Percentiles rank a stretch among this genome's conserved stretches.
phyloP scores from a whole-genome alignment of 2,329 filamentous ascomycete genomes.

The Didymella pinodella region DNA sequence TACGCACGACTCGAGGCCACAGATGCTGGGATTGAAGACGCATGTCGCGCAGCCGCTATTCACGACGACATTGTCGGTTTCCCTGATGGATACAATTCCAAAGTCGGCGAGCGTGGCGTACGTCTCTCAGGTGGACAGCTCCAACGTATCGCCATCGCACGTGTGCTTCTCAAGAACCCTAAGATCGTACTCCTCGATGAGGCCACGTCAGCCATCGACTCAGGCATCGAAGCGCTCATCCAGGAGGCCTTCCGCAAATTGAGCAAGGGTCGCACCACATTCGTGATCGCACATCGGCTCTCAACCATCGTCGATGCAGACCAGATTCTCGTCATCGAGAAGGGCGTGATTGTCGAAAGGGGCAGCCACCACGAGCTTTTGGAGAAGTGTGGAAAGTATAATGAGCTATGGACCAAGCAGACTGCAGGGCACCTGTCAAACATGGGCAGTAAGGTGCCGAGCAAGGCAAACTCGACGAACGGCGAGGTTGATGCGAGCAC shows the following conservation, averaged over 20 bases:
- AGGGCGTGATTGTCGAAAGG: conserved; percentile 77
- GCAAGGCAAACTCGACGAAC: conserved; percentile 28
- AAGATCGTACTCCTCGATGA: conserved; percentile 88
- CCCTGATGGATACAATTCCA: conserved; percentile 53
- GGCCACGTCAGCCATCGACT: conserved; percentile 86
- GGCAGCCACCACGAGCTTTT: conserved; percentile 83
- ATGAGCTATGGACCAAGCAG: conserved; percentile 89
- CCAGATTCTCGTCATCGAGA: conserved; percentile 80
- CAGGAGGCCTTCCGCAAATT: conserved; percentile 67
- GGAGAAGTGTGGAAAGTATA: conserved; percentile 74
- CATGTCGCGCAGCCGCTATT: conserved; percentile 68
- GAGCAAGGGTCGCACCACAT: conserved; percentile 69
- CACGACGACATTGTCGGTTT: conserved; percentile 71
- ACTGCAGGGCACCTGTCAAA: conserved; percentile 51
- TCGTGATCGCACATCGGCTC: conserved; percentile 78
- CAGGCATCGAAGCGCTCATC: conserved; percentile 71
- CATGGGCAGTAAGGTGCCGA: conserved; percentile 27
- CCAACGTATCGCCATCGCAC: conserved; percentile 72
- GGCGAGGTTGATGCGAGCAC: conserved; percentile 19
- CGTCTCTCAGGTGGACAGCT: conserved; percentile 70
- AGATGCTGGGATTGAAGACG: conserved; percentile 66
- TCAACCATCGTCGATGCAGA: conserved; percentile 87
- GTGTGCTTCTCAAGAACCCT: conserved; percentile 79
- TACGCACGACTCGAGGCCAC: conserved; percentile 70
- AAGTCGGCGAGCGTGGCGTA: conserved; percentile 53